Conservation (phyloP, 441 rosid species). For the Erodium trifolium region DNA sequence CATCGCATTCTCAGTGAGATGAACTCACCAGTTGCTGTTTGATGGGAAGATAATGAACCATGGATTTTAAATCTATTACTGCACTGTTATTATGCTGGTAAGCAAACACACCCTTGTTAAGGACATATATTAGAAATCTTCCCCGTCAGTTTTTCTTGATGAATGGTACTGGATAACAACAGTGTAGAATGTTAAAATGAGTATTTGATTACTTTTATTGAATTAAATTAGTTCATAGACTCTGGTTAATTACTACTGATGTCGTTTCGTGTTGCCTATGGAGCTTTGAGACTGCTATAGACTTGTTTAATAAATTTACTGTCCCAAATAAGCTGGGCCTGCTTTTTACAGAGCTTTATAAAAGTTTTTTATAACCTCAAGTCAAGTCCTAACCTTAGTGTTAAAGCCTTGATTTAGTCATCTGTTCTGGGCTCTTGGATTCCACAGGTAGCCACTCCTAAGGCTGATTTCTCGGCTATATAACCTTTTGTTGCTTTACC, state of each 20-base stretch:
- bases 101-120: background rate
- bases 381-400: slow-evolving; percentile 3
- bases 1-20: slow-evolving; percentile 57
- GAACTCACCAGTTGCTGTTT: slow-evolving; percentile 34
- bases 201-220: background rate
- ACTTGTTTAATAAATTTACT: background rate
- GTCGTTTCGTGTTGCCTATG: background rate
- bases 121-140: background rate
- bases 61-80: background rate
- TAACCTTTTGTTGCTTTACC: background rate
- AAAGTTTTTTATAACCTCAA: background rate
- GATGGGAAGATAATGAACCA: slow-evolving; percentile 7
- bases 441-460: background rate
- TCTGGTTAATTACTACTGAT: background rate
- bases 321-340: background rate
- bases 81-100: slow-evolving; percentile 8
- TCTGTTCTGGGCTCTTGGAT: background rate
- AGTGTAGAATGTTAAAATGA: slow-evolving; percentile 1
- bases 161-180: background rate
- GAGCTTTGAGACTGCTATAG: background rate
- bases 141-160: background rate
- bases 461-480: background rate
- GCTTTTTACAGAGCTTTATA: background rate
- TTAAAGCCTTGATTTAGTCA: background rate
- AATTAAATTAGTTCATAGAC: background rate